These are phyloP conservation scores for Auricularia sp. DNA, from an alignment of 768 basidiomycete genomes.

Conservation along the genomic window DNA sequence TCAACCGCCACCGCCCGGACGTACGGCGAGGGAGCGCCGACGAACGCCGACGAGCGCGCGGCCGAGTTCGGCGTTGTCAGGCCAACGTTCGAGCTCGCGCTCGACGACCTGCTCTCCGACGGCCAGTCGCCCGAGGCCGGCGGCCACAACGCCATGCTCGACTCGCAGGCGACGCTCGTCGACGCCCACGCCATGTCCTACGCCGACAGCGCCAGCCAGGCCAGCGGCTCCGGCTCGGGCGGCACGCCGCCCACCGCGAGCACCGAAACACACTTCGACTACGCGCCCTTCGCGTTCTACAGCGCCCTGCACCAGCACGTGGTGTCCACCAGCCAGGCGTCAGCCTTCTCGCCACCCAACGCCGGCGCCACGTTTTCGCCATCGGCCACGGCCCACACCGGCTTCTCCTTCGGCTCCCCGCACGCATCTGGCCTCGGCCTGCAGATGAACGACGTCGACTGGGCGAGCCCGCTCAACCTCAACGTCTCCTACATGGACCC, in stretches of 20 bases:
- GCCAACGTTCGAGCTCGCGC: conserved; percentile 76
- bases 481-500: neutral
- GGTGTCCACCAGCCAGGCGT: neutral
- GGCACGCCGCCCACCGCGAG: conserved; percentile 1
- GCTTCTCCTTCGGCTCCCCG: neutral
- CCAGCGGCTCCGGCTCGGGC: neutral
- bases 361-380: too few species aligned
- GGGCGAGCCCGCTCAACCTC: neutral
- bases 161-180: neutral
- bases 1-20: conserved; percentile 59
- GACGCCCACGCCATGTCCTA: too few species aligned
- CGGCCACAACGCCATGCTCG: neutral
- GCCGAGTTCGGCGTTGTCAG: conserved; percentile 55
- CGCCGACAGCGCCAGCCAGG: neutral
- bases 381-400: neutral
- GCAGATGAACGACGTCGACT: neutral
- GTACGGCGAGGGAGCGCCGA: conserved; percentile 65
- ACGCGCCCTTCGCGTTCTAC: conserved; percentile 5
- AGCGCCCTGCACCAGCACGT: conserved; percentile 5
- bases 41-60: conserved; percentile 28
- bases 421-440: neutral
- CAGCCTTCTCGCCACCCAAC: conserved; percentile 1
- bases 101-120: conserved; percentile 67
- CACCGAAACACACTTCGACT: neutral
- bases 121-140: conserved; percentile 24